Conservation (phyloP, 805 yeast genomes). For the Candida ipomoeae region DNA sequence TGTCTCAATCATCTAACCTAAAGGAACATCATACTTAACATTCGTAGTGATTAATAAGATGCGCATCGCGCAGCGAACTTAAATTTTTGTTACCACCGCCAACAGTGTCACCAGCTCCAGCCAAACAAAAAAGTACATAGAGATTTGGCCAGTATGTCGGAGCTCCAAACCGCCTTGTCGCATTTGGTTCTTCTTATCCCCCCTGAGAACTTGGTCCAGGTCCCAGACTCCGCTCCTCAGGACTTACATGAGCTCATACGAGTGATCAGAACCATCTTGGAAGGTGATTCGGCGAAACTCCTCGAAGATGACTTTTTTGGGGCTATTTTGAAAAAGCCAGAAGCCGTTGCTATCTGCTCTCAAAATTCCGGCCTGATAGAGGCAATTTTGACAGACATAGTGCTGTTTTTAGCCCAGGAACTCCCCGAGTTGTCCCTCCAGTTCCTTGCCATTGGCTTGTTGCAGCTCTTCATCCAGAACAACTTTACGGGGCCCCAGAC, state of each 20-base stretch:
- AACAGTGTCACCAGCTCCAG: background rate
- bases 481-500: constrained; percentile 82
- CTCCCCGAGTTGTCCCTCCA: constrained; percentile 19
- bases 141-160: background rate
- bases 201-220: constrained; percentile 1
- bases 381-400: constrained; percentile 14
- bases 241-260: background rate
- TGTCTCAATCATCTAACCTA: background rate
- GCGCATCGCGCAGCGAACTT: constrained; percentile 3
- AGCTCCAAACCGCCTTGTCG: constrained; percentile 8
- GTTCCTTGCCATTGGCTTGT: constrained; percentile 51
- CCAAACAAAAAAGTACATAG: background rate
- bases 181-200: constrained; percentile 18
- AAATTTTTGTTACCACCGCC: background rate
- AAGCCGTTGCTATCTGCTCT: constrained; percentile 13
- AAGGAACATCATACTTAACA: background rate
- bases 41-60: background rate
- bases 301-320: constrained; percentile 21
- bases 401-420: constrained; percentile 1
- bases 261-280: constrained; percentile 4
- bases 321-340: constrained; percentile 15
- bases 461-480: constrained; percentile 67
- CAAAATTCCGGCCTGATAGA: constrained; percentile 18
- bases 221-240: background rate
- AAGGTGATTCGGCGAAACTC: constrained; percentile 26